These are phyloP conservation scores for Citrus australasica DNA, from an alignment of 345 rosid genomes.

Conservation along the genomic window DNA sequence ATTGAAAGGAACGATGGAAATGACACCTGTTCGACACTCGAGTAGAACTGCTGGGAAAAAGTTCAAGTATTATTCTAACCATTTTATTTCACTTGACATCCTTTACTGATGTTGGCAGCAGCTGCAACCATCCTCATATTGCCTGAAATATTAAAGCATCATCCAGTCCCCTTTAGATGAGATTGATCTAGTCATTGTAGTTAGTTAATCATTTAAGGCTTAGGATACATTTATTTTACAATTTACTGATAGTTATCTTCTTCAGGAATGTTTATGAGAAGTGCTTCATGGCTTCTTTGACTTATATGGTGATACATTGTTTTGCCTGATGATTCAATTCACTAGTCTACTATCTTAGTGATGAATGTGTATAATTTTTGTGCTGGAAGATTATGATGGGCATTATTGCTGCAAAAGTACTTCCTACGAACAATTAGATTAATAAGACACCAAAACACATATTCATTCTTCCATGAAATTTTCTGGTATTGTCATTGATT, in stretches of 20 bases:
- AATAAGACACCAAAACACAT: not conserved
- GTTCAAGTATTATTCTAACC: constrained; percentile 44
- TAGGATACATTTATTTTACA: not conserved
- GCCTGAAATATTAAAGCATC: not conserved
- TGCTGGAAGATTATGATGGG: not conserved
- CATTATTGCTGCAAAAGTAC: not conserved
- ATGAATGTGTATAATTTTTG: not conserved
- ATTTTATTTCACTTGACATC: constrained; percentile 16
- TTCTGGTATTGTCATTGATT: not conserved
- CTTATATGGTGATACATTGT: not conserved
- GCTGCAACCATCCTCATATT: not conserved
- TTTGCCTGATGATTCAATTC: not conserved
- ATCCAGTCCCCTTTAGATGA: not conserved
- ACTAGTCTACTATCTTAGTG: not conserved
- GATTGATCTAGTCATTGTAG: not conserved
- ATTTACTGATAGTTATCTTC: not conserved
- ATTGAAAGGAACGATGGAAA: constrained; percentile 42
- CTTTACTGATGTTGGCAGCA: not conserved
- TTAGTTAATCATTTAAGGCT: not conserved
- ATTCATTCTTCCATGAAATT: not conserved
- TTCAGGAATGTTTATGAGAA: not conserved
- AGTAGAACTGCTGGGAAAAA: constrained; percentile 67
- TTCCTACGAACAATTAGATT: not conserved
- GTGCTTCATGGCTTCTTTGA: constrained; percentile 4
- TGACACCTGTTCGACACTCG: constrained; percentile 62